phyloP scores from a whole-genome alignment of 129 eudicot species.

The Tagetes erecta region DNA sequence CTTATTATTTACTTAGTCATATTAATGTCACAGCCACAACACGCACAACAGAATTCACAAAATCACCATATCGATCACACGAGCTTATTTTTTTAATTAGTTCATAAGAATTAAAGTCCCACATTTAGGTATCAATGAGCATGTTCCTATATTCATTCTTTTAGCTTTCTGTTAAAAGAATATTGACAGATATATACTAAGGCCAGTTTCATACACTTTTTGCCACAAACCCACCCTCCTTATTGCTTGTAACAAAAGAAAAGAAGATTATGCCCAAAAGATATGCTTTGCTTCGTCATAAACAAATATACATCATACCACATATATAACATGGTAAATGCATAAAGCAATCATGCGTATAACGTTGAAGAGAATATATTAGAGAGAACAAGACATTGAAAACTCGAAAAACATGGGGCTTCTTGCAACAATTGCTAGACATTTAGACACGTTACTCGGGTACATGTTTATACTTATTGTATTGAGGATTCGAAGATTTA shows the following conservation, averaged over 20 bases:
- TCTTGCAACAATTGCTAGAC: constrained; percentile 51
- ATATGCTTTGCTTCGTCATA: constrained; percentile 45
- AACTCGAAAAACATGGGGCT: constrained; percentile 44
- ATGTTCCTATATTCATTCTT: constrained; percentile 28
- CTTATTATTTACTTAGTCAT: too few species aligned
- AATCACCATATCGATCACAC: not conserved
- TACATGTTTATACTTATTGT: constrained; percentile 14
- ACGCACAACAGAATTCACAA: too few species aligned
- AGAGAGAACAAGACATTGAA: not conserved
- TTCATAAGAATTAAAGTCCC: not conserved
- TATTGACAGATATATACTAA: constrained; percentile 29
- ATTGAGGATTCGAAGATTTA: not conserved
- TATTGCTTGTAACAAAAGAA: constrained; percentile 39
- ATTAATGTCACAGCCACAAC: too few species aligned
- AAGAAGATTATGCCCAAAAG: constrained; percentile 46
- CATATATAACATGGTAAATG: constrained; percentile 24
- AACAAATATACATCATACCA: constrained; percentile 15
- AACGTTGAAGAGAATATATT: not conserved
- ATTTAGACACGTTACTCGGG: constrained; percentile 56
- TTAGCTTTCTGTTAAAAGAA: constrained; percentile 2
- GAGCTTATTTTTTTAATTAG: not conserved
- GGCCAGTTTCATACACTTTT: constrained; percentile 29
- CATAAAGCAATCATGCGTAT: not conserved
- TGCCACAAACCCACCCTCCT: constrained; percentile 27
- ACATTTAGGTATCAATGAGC: constrained; percentile 30